phyloP scores from a whole-genome alignment of 208 protist genomes.

The Tritrichomonas foetus region DNA sequence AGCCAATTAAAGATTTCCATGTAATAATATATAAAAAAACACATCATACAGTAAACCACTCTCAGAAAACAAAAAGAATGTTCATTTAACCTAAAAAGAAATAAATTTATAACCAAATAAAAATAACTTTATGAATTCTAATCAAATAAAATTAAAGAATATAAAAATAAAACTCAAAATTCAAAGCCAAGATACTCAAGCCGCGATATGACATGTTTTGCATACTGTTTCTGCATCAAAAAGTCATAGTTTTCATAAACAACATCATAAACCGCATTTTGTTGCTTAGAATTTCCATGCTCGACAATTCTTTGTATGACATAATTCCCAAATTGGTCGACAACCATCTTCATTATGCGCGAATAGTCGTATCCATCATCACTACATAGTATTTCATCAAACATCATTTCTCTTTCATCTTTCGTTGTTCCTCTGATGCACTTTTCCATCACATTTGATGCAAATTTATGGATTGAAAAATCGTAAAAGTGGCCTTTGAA shows the following conservation, averaged over 20 bases:
- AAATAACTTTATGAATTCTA: too few species aligned
- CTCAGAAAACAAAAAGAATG: too few species aligned
- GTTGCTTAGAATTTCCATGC: neutral
- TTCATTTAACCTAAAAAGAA: too few species aligned
- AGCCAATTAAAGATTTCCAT: too few species aligned
- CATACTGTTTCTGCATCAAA: neutral
- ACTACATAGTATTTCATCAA: neutral
- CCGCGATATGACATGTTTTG: neutral
- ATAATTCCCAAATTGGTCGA: slow-evolving; percentile 49
- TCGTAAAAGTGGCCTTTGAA: neutral
- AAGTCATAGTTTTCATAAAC: neutral
- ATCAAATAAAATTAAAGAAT: too few species aligned
- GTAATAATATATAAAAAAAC: too few species aligned
- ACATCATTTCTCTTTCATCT: neutral
- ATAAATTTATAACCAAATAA: too few species aligned
- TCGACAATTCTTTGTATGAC: slow-evolving; percentile 46
- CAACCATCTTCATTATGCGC: slow-evolving; percentile 33
- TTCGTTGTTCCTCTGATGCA: neutral
- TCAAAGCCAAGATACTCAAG: neutral
- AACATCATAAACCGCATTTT: neutral
- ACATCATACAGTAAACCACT: too few species aligned
- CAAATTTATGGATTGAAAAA: slow-evolving; percentile 48
- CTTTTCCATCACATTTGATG: slow-evolving; percentile 48
- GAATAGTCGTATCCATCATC: neutral
- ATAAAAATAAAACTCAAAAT: neutral